Conservation (phyloP, 768 basidiomycete genomes). For the Termitomyces sp. region DNA sequence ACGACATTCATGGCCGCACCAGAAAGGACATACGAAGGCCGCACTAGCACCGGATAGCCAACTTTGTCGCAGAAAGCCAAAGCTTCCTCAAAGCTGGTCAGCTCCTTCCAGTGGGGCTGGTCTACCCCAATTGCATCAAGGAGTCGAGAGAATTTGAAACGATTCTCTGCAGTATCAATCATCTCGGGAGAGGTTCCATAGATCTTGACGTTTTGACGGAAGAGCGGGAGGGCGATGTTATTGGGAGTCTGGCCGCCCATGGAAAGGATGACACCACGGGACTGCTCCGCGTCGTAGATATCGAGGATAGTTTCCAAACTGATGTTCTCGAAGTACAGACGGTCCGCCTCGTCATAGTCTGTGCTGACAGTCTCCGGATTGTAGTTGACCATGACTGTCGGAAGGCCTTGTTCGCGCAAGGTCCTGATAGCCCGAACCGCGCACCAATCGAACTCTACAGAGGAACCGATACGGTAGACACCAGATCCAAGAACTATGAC, state of each 20-base stretch:
- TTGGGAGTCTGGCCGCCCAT: conserved; percentile 99
- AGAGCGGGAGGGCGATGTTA: conserved; percentile 95
- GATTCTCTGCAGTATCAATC: conserved; percentile 99
- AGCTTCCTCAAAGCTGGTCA: conserved; percentile 89
- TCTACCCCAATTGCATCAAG: conserved; percentile 98
- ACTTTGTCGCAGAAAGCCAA: conserved; percentile 88
- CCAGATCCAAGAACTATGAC: conserved; percentile 98
- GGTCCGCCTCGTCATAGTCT: conserved; percentile 98
- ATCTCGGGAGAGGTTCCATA: conserved; percentile 99
- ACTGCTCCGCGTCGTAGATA: conserved; percentile 89
- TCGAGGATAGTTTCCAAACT: conserved; percentile 94
- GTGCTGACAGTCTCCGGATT: conserved; percentile 99
- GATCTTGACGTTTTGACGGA: conserved; percentile 97
- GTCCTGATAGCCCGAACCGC: conserved; percentile 97
- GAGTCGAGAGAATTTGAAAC: conserved; percentile 98
- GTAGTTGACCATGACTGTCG: conserved; percentile 99
- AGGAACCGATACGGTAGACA: conserved; percentile 97
- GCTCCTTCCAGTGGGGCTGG: conserved; percentile 96
- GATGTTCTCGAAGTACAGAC: conserved; percentile 99
- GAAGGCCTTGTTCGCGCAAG: conserved; percentile 88
- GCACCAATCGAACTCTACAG: conserved; percentile 99
- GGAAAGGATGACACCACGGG: conserved; percentile 90
- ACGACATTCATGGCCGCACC: conserved; percentile 99
- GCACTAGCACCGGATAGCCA: conserved; percentile 93
- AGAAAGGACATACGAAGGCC: conserved; percentile 98